Evolutionary conservation across 2,329 filamentous ascomycete species (phyloP), one percentile per base, ranked within the genome.

Genomic region (Dryadomyces quercivorus): DNA sequence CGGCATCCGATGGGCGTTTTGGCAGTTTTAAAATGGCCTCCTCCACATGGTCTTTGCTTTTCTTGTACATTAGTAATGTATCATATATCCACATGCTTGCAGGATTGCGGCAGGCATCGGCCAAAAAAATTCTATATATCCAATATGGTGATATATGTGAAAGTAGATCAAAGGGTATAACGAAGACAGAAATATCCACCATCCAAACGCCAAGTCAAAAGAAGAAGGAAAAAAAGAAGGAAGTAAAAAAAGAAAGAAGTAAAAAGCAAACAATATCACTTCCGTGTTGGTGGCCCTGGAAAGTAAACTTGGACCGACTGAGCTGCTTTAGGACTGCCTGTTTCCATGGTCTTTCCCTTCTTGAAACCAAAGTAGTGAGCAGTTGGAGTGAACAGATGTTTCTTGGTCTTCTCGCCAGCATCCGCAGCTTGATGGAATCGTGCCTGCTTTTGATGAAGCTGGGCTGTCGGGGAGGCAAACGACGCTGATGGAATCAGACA

Each of bases 221-320:
- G 12, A 7, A 12, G 15, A 40, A 13, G 12, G 10, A 40, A 43
- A 18, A 16, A 22, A 18, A 46, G 38, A 20, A 18, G 44, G 44
- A 45, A 46, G 52, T 47, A 50, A 36, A 44, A 54, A 44, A 36
- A 46, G 44, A 49, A 53, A 16, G 53, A 43, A 51, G 26, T 34
- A n/a, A 43, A 47, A 50, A 31, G n/a, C 22, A 43, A 43, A 48
- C 52, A 45, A 50, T 12, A 12, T 59, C 57, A 51, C 50, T 26
- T 26, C 36, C 59, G 63, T 5, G 58, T 59, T 31, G 61, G 62
- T 40, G 71, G 70, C 15, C 70, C 70, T 21, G 68, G 65, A 59
- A 75, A 75, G 2, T 64, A 64, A 9, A 65, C 67, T 61, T 68
- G 66, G 18, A 74, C 67, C 54, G 66, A 20, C 62, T 63, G 7